Base-by-base conservation (phyloP, 2,329 filamentous ascomycete genomes). In the Lanzia echinophila region DNA sequence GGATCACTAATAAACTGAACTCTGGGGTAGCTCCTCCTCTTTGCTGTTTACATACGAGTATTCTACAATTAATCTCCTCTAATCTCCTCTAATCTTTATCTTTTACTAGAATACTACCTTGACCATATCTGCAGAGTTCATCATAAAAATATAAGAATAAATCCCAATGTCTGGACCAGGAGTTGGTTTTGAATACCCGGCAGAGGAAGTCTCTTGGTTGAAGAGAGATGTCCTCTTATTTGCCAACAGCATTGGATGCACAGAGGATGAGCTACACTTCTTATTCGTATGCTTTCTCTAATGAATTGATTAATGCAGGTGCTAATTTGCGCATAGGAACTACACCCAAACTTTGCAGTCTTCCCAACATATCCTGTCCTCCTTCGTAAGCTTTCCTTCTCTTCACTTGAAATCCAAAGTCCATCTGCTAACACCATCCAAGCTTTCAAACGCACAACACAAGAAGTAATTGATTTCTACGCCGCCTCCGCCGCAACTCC, bases 211-310 rank as follows among this genome's bases (percentile, higher is more conserved):
- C 11, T 81, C 85, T 63, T 96, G 90, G 91, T 72, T 88, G 64
- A 90, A 91, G 79, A 83, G 91, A 61, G 91, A 96, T 76, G 82
- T 85, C 34, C 78, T 96, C 58, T 83, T 97, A 58, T 96, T 96
- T 70, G 90, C 91, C 63, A 86, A 87, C 71, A 92, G 86, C 73
- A 92, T 96, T 69, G 91, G 91, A 54, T 84, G 79, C 67, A 92
- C 82, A 12, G 79, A 79, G 39, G n/a, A 95, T 63, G 91, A 96
- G 76, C 82, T 96, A 66, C 90, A 96, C 69, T 95, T 92, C 69
- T 84, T 96, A 73, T 96, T 90, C 65, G 90, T 94, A 77, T 56
- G 80, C 67, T 34, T 53, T 41, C 54, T 39, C 55, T 11, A 17
- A 1, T 47, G 24, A 36, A 50, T 42, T 34, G 10, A 5, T 15